Percentiles rank a stretch among this genome's conserved stretches.
Evolutionary conservation across 805 yeast genomes (phyloP).

Genomic region (Candida silvatica): DNA sequence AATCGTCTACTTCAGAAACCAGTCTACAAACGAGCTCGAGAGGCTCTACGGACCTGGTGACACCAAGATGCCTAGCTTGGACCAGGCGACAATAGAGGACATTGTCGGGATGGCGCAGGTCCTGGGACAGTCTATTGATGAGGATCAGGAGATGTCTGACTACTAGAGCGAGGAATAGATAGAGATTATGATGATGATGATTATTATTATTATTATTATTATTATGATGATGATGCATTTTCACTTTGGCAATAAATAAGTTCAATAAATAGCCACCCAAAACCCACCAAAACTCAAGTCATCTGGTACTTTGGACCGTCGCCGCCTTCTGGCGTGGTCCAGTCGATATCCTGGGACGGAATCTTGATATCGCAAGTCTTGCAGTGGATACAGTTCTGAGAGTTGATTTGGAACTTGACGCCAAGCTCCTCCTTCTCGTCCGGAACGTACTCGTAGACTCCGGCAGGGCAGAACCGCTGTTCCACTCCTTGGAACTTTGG

Average conservation of each 20-base stretch:
- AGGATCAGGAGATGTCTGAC: too few relatives aligned
- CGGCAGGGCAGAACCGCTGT: constrained; percentile 94
- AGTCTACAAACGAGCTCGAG: too few relatives aligned
- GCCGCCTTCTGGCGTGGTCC: constrained; percentile 99
- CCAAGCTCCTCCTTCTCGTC: constrained; percentile 52
- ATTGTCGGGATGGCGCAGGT: too few relatives aligned
- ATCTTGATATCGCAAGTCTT: constrained; percentile 97
- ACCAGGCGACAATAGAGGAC: too few relatives aligned
- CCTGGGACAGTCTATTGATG: too few relatives aligned
- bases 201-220: too few relatives aligned
- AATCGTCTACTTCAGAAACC: constrained; percentile 19
- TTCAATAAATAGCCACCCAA: background rate
- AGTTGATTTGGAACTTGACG: constrained; percentile 84
- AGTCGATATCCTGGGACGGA: constrained; percentile 87
- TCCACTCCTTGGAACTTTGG: constrained; percentile 83
- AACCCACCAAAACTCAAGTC: constrained; percentile 31
- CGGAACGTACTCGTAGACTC: constrained; percentile 85
- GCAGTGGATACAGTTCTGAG: constrained; percentile 97
- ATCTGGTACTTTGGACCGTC: constrained; percentile 95
- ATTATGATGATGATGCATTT: too few relatives aligned
- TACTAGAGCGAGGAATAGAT: background rate
- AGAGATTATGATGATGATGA: too few relatives aligned
- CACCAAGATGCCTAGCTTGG: too few relatives aligned
- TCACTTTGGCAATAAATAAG: background rate
- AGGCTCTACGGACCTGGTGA: too few relatives aligned